phyloP scores from a whole-genome alignment of 106 monocot species.

The Dioscorea alata region DNA sequence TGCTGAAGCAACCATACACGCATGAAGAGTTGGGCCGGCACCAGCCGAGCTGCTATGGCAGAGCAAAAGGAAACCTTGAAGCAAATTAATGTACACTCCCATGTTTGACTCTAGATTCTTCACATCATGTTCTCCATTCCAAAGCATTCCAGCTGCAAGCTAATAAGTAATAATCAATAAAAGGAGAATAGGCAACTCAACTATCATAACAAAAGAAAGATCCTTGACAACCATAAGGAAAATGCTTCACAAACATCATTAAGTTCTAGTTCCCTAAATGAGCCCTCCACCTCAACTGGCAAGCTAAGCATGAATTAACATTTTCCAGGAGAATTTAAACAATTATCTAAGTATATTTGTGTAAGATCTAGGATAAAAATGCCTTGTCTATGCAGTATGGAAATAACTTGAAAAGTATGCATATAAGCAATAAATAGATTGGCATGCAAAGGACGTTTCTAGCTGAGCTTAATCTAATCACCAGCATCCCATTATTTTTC shows the following conservation, averaged over 20 bases:
- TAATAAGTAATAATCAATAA: neutral
- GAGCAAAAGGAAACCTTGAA: constrained; percentile 78
- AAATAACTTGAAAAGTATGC: too few species aligned
- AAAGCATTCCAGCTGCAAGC: constrained; percentile 81
- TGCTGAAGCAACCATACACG: constrained; percentile 40
- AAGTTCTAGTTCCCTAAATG: neutral
- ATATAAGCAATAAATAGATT: neutral
- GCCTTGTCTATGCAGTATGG: too few species aligned
- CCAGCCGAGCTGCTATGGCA: constrained; percentile 73
- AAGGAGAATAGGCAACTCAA: neutral
- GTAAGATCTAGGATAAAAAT: too few species aligned
- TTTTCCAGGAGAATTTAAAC: neutral
- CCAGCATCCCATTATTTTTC: neutral
- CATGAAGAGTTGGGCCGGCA: constrained; percentile 68
- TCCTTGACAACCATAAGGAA: too few species aligned
- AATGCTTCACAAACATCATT: neutral
- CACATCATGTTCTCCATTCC: constrained; percentile 60
- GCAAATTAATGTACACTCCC: constrained; percentile 57
- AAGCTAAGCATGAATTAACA: neutral
- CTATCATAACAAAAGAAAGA: too few species aligned
- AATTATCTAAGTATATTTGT: neutral
- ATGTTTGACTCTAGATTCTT: constrained; percentile 66
- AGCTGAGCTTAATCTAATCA: neutral
- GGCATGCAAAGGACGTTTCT: neutral
- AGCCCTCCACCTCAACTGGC: neutral